Evolutionary conservation across 2,329 filamentous ascomycete genomes (phyloP), one percentile per base, ranked within the genome.

Genomic region (Blumeria graminis): DNA sequence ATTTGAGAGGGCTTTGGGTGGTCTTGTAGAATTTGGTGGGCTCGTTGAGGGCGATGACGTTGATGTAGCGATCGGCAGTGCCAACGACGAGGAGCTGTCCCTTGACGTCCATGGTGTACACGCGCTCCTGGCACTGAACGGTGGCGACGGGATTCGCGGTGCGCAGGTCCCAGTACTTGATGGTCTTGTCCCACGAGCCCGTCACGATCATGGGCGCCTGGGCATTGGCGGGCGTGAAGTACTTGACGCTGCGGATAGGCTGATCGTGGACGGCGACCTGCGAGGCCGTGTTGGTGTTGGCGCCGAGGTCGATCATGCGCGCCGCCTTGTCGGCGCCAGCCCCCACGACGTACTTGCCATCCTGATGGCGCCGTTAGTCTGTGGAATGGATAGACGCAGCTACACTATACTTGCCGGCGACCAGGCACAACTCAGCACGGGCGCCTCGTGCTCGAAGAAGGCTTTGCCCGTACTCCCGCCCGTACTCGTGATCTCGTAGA

Each of bases 1-100:
- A 98, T 72, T 98, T 98, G 48, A 98, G 76, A 3, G 92, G 92
- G 66, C 87, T 94, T 71, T 94, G 87, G 55, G 95, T 77, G 9
- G 86, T 90, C 76, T 98, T 98, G 78, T 94, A 95, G 70, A 95
- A 87, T 64, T 86, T 87, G 56, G 78, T 79, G 3, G 92, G 92
- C 59, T 93, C 82, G 66, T 84, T 82, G 56, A 98, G 78, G 70
- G 94, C 88, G 71, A 98, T 76, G 60, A 98, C 83, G 68, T 96
- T 89, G 74, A 98, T 94, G 70, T 93, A 94, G 59, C 92, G 81
- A 67, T 98, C 92, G 11, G 92, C 92, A 0, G 89, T 96, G 60
- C 85, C 92, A 57, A 95, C 75, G 18, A 98, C 92, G 45, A 95
- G 78, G 55, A 98, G 76, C 64, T 92, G 83, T 67, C 90, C 82